A percentile compares a stretch with the other conserved stretches of the same genome.
Evolutionary conservation across 2,329 filamentous ascomycete species (phyloP).

Genomic region (Neocucurbitaria cava): DNA sequence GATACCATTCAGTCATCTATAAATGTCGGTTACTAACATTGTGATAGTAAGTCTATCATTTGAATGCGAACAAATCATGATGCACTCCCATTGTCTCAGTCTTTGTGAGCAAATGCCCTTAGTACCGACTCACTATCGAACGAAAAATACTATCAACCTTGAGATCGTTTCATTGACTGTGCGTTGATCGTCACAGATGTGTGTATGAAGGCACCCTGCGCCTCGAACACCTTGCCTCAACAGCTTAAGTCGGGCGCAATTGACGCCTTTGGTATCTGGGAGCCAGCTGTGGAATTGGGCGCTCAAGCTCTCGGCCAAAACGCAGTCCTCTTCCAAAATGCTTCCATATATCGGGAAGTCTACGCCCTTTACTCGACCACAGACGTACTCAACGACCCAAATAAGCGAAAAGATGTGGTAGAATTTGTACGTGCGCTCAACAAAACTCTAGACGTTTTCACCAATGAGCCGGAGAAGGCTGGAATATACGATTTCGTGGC

Average conservation of each 20-base stretch:
- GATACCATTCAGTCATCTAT: not conserved
- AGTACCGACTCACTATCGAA: no score
- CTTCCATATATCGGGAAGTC: slow-evolving; percentile 31
- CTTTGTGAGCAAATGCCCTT: not conserved
- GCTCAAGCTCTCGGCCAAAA: slow-evolving; percentile 22
- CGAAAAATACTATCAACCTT: not conserved
- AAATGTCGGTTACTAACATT: not conserved
- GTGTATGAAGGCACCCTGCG: slow-evolving; percentile 33
- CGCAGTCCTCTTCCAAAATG: slow-evolving; percentile 30
- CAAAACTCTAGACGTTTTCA: slow-evolving; percentile 27
- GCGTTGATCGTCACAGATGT: not conserved
- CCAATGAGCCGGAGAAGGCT: slow-evolving; percentile 14
- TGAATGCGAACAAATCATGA: not conserved
- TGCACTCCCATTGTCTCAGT: not conserved
- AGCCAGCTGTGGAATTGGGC: slow-evolving; percentile 32
- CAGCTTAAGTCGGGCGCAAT: slow-evolving; percentile 20
- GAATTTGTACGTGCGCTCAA: slow-evolving; percentile 34
- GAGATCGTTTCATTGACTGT: not conserved
- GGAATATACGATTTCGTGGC: slow-evolving; percentile 24
- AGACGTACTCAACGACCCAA: slow-evolving; percentile 24
- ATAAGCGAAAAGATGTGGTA: slow-evolving; percentile 30
- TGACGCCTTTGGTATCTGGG: slow-evolving; percentile 39
- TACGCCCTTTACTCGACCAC: slow-evolving; percentile 33
- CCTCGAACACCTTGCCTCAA: slow-evolving; percentile 18
- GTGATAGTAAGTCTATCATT: not conserved